These are phyloP conservation scores for Candida taoyuanica DNA, from an alignment of 805 yeast genomes.

Conservation along the genomic window DNA sequence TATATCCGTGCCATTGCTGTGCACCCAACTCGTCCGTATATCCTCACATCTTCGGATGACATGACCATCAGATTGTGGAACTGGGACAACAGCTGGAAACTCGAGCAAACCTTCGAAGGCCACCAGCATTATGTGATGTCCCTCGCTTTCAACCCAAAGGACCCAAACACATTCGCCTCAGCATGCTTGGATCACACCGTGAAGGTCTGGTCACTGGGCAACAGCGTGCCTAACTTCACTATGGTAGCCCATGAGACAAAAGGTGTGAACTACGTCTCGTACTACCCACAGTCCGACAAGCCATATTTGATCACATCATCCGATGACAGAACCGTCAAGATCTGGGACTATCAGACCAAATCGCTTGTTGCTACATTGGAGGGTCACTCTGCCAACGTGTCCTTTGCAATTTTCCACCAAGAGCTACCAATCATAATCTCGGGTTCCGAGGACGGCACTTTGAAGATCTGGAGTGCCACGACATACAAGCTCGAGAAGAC, in stretches of 20 bases:
- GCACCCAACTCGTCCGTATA: slow-evolving; percentile 88
- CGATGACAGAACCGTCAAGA: slow-evolving; percentile 82
- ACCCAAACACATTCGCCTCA: slow-evolving; percentile 94
- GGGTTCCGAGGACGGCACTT: slow-evolving; percentile 94
- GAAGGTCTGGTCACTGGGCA: slow-evolving; percentile 93
- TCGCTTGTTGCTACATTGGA: slow-evolving; percentile 90
- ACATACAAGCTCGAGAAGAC: slow-evolving; percentile 93
- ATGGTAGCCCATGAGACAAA: slow-evolving; percentile 84
- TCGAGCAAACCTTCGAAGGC: slow-evolving; percentile 89
- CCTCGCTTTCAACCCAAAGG: slow-evolving; percentile 94
- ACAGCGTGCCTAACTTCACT: slow-evolving; percentile 85
- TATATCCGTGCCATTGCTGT: slow-evolving; percentile 91
- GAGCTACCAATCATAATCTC: slow-evolving; percentile 90
- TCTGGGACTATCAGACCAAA: slow-evolving; percentile 98
- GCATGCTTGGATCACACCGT: slow-evolving; percentile 96
- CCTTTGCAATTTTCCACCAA: slow-evolving; percentile 98
- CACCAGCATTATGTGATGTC: slow-evolving; percentile 95
- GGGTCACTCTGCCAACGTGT: slow-evolving; percentile 92
- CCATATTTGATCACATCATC: slow-evolving; percentile 91
- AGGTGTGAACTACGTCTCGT: slow-evolving; percentile 95
- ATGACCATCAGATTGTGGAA: slow-evolving; percentile 91
- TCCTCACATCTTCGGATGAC: slow-evolving; percentile 89
- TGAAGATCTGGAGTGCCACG: slow-evolving; percentile 91
- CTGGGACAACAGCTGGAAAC: slow-evolving; percentile 92
- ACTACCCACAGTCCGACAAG: slow-evolving; percentile 95